These are phyloP conservation scores for Neophaeococcomyces aloes DNA, from an alignment of 2,329 filamentous ascomycete species.

Conservation along the genomic window DNA sequence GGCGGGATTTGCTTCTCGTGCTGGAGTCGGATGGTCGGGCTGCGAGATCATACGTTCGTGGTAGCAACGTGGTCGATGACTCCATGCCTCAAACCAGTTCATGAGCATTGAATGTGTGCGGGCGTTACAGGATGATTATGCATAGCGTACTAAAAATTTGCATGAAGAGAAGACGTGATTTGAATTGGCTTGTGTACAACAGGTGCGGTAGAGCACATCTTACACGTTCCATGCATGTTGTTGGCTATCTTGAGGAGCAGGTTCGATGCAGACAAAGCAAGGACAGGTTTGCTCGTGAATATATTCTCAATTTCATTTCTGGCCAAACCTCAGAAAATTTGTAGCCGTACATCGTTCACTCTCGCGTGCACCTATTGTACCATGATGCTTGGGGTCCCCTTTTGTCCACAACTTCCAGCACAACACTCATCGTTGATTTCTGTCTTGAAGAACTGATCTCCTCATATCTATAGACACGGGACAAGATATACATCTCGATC, in stretches of 20 bases:
- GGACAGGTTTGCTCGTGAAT: neutral
- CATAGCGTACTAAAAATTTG: neutral
- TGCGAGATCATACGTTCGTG: constrained; percentile 34
- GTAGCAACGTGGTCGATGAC: constrained; percentile 13
- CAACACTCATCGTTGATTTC: too few relatives aligned
- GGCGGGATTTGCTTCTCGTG: constrained; percentile 70
- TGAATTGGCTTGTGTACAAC: constrained; percentile 2
- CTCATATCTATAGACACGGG: too few relatives aligned
- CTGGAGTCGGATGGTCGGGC: constrained; percentile 64
- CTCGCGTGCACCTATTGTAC: too few relatives aligned
- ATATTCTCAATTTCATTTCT: neutral
- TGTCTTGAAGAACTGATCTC: too few relatives aligned
- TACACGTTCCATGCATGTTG: constrained; percentile 2
- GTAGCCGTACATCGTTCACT: too few relatives aligned
- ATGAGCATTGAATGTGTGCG: neutral
- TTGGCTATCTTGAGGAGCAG: neutral
- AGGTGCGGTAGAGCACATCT: neutral
- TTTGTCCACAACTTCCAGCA: too few relatives aligned
- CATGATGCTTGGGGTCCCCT: too few relatives aligned
- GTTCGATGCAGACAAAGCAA: neutral
- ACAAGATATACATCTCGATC: too few relatives aligned
- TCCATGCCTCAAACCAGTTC: neutral
- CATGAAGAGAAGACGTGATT: neutral
- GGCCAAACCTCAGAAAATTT: too few relatives aligned
- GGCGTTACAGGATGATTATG: neutral